Conservation (phyloP, 108 stramenopile species). For the Chaetoceros tenuissimus region DNA sequence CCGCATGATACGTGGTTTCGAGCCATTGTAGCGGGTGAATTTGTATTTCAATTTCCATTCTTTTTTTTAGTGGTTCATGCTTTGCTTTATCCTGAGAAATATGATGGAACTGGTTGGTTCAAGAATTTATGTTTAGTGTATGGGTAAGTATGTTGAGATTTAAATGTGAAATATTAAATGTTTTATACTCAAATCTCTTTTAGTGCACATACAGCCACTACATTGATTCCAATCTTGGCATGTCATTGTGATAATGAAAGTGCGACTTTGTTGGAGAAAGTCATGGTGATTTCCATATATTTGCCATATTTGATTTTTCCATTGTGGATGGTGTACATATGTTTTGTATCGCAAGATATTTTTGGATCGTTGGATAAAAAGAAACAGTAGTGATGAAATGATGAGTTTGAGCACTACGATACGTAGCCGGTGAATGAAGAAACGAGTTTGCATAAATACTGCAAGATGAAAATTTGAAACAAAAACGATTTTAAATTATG, state of each 20-base stretch:
- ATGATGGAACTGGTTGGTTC: slow-evolving; percentile 18
- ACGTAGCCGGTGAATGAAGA: too few species aligned
- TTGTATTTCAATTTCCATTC: slow-evolving; percentile 75
- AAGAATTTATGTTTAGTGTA: slow-evolving; percentile 30
- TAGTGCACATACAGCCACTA: slow-evolving; percentile 54
- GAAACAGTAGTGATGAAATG: too few species aligned
- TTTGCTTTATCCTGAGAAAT: slow-evolving; percentile 13
- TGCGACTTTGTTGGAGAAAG: slow-evolving; percentile 36
- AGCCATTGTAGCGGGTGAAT: slow-evolving; percentile 47
- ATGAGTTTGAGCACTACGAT: too few species aligned
- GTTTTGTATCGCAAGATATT: slow-evolving; percentile 24
- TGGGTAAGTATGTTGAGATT: too few species aligned
- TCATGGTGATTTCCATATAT: slow-evolving; percentile 39
- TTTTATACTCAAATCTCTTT: too few species aligned
- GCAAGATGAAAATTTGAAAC: too few species aligned
- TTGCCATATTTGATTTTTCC: slow-evolving; percentile 74
- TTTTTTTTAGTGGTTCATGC: slow-evolving; percentile 54
- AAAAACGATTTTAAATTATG: too few species aligned
- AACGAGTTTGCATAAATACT: too few species aligned
- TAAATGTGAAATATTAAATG: too few species aligned
- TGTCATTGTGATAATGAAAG: slow-evolving; percentile 21
- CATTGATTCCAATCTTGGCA: slow-evolving; percentile 63
- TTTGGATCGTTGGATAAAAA: too few species aligned
- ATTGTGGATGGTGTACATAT: slow-evolving; percentile 31
- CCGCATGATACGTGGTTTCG: slow-evolving; percentile 51